A percentile compares a stretch with the other conserved stretches of the same genome.
These are phyloP conservation scores for Cladosporium austrohemisphaericum DNA, from an alignment of 2,329 filamentous ascomycete genomes.

Conservation along the genomic window DNA sequence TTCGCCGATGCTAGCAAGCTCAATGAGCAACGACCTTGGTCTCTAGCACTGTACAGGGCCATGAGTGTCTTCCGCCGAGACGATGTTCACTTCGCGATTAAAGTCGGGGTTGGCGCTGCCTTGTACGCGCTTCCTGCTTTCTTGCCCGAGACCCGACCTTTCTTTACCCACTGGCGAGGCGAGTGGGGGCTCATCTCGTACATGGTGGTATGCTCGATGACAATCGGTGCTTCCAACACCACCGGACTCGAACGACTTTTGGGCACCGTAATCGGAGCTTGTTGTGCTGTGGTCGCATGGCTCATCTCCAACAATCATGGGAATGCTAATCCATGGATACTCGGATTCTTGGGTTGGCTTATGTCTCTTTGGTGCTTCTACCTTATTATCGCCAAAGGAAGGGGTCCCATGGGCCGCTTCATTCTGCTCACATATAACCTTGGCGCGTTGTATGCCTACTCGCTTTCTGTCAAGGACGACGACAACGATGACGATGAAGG, in stretches of 20 bases:
- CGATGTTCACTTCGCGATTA: conserved; percentile 76
- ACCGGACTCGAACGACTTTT: conserved; percentile 82
- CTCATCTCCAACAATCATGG: conserved; percentile 52
- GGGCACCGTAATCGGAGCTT: conserved; percentile 78
- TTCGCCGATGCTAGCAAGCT: conserved; percentile 26
- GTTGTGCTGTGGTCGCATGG: conserved; percentile 75
- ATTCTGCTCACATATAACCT: conserved; percentile 96
- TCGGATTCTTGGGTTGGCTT: conserved; percentile 78
- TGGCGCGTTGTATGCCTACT: conserved; percentile 90
- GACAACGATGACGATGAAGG: conserved; percentile 84
- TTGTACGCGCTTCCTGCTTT: conserved; percentile 89
- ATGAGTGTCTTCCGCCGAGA: conserved; percentile 58
- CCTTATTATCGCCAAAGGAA: conserved; percentile 77
- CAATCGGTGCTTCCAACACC: conserved; percentile 90
- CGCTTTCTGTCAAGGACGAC: conserved; percentile 71
- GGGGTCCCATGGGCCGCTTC: conserved; percentile 87
- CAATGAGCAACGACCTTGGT: conserved; percentile 24
- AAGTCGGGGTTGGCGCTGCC: conserved; percentile 85
- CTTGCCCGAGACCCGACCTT: conserved; percentile 68
- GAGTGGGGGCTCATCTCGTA: conserved; percentile 97
- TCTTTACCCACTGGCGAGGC: conserved; percentile 84
- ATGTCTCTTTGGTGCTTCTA: conserved; percentile 80
- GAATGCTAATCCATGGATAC: conserved; percentile 65
- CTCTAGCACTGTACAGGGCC: conserved; percentile 53
- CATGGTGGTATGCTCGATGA: conserved; percentile 98